Conservation (phyloP, 1,284 basidiomycete species). For the Leccinum solheimii region DNA sequence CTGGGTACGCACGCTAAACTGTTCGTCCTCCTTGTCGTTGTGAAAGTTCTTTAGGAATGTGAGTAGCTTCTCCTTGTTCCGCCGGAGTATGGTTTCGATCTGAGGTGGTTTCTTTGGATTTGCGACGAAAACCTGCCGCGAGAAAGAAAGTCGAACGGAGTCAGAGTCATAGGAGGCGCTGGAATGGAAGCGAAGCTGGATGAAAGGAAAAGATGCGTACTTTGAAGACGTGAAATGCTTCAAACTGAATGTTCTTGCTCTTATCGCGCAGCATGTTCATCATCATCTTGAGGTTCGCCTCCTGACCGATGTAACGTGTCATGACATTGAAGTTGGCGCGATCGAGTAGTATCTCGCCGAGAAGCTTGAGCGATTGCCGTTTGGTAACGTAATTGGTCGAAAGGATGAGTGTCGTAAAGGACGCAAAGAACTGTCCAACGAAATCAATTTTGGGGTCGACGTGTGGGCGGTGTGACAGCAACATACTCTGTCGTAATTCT, state of each 20-base stretch:
- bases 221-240: conserved; percentile 99
- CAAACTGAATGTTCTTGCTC: conserved; percentile 99
- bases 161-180: background rate
- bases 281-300: conserved; percentile 98
- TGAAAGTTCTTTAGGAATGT: conserved; percentile 92
- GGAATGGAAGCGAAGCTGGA: background rate
- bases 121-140: conserved; percentile 87
- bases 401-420: conserved; percentile 89
- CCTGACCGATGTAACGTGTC: conserved; percentile 95
- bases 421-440: conserved; percentile 80
- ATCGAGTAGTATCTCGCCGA: conserved; percentile 97
- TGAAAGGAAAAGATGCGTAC: conserved; percentile 42
- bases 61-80: conserved; percentile 94
- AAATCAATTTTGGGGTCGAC: background rate
- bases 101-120: conserved; percentile 98
- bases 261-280: conserved; percentile 98
- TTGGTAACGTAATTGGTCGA: conserved; percentile 99
- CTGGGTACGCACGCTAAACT: conserved; percentile 70
- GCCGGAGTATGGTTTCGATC: conserved; percentile 86
- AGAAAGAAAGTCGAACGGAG: background rate
- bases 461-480: background rate
- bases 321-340: conserved; percentile 98
- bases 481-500: conserved; percentile 91
- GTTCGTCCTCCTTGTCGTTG: conserved; percentile 99
- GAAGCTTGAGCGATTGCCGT: conserved; percentile 95